Conservation (phyloP, 495 filamentous ascomycete species). For the Penicillium coprophilum region DNA sequence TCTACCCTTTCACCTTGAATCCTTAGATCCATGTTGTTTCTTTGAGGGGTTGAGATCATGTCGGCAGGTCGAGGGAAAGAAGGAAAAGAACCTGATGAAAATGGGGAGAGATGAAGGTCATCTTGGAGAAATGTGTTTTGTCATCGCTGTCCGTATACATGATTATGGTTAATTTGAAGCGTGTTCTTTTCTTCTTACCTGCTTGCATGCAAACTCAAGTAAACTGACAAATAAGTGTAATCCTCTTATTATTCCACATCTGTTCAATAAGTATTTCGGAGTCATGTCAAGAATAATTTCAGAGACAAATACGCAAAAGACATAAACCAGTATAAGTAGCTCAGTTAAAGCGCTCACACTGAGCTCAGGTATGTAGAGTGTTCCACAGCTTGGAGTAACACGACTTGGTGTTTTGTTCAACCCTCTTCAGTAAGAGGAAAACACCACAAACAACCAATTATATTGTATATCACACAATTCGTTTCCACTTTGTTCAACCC, state of each 20-base stretch:
- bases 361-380: too few species aligned
- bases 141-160: conserved; percentile 3
- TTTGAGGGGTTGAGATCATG: neutral
- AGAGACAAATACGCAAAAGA: too few species aligned
- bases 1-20: neutral
- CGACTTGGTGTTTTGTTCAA: too few species aligned
- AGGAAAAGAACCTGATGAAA: conserved; percentile 2
- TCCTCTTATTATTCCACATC: too few species aligned
- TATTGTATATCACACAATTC: too few species aligned
- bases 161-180: conserved; percentile 13
- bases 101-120: conserved; percentile 4
- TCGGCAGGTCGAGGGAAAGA: neutral
- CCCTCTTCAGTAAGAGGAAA: too few species aligned
- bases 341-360: too few species aligned
- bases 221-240: neutral
- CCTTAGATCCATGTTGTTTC: neutral
- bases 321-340: too few species aligned
- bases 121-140: neutral
- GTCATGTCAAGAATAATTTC: too few species aligned
- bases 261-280: too few species aligned
- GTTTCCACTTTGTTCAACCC: neutral
- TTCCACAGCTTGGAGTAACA: neutral
- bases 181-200: conserved; percentile 2
- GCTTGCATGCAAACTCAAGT: neutral
- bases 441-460: too few species aligned